These are phyloP conservation scores for Dichotomopilus funicola DNA, from an alignment of 2,329 filamentous ascomycete species.

Conservation along the genomic window DNA sequence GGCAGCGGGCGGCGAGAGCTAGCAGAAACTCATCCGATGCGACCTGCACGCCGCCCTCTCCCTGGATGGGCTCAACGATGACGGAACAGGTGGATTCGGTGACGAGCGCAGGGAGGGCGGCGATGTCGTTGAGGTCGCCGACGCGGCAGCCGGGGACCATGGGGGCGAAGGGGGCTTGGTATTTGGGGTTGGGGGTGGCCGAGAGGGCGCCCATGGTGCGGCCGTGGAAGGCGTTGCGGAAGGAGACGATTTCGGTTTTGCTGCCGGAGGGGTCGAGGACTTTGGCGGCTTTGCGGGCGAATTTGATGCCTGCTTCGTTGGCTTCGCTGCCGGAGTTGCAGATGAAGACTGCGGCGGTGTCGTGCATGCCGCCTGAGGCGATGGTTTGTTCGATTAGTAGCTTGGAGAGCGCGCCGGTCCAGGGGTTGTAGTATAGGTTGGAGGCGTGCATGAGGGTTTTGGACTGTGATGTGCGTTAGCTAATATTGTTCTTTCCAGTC, in stretches of 20 bases:
- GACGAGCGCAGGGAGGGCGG: slow-evolving; percentile 63
- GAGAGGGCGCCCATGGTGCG: slow-evolving; percentile 91
- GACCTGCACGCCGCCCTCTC: slow-evolving; percentile 86
- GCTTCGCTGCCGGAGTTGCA: slow-evolving; percentile 96
- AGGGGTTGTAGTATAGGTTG: slow-evolving; percentile 95
- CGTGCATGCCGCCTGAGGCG: slow-evolving; percentile 73
- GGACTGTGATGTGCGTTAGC: slow-evolving; percentile 36
- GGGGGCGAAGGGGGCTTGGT: slow-evolving; percentile 88
- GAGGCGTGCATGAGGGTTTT: slow-evolving; percentile 82
- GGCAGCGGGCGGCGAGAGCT: slow-evolving; percentile 77
- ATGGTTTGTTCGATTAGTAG: slow-evolving; percentile 75
- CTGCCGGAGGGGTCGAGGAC: slow-evolving; percentile 60
- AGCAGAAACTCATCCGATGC: slow-evolving; percentile 77
- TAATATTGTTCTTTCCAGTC: background rate
- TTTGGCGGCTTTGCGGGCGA: slow-evolving; percentile 86
- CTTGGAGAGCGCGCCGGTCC: slow-evolving; percentile 85
- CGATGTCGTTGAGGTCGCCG: slow-evolving; percentile 77
- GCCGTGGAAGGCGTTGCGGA: slow-evolving; percentile 89
- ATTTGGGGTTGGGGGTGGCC: slow-evolving; percentile 97
- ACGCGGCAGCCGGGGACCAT: slow-evolving; percentile 93
- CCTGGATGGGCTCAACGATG: slow-evolving; percentile 94
- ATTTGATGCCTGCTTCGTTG: slow-evolving; percentile 97
- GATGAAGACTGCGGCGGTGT: slow-evolving; percentile 75
- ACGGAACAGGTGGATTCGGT: slow-evolving; percentile 87
- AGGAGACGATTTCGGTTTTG: slow-evolving; percentile 84